A percentile compares a stretch with the other conserved stretches of the same genome.
phyloP scores from a whole-genome alignment of 2,329 filamentous ascomycete species.

The Scytalidium lignicola region DNA sequence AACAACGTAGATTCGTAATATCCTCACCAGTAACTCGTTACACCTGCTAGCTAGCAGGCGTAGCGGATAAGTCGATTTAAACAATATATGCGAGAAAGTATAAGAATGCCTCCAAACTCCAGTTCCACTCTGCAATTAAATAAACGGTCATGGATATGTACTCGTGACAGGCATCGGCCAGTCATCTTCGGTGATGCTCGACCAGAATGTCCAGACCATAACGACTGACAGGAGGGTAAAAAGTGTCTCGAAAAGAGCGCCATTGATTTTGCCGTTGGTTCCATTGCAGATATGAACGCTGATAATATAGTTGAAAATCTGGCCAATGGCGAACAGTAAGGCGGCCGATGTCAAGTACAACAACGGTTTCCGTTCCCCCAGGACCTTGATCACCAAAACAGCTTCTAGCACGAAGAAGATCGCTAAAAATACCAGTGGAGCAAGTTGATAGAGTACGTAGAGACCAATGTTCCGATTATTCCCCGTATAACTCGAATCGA shows the following conservation, averaged over 20 bases:
- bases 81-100: constrained; percentile 15
- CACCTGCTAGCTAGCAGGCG: not conserved
- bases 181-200: constrained; percentile 97
- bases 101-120: constrained; percentile 21
- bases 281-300: constrained; percentile 87
- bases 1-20: not conserved
- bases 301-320: constrained; percentile 93
- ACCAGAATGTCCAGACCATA: constrained; percentile 93
- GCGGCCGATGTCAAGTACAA: constrained; percentile 71
- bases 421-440: constrained; percentile 83
- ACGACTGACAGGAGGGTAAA: constrained; percentile 85
- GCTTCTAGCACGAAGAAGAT: constrained; percentile 81
- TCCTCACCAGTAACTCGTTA: not conserved
- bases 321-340: constrained; percentile 82
- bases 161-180: constrained; percentile 62
- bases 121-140: constrained; percentile 6
- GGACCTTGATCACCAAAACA: constrained; percentile 75
- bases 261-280: constrained; percentile 81
- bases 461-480: constrained; percentile 75
- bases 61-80: constrained; percentile 11
- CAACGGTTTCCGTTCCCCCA: constrained; percentile 91
- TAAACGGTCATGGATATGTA: constrained; percentile 22
- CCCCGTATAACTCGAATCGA: constrained; percentile 52
- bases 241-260: constrained; percentile 84
- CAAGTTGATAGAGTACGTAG: constrained; percentile 90